phyloP scores from a whole-genome alignment of 2,329 filamentous ascomycete genomes.

The Colletotrichum karsti region DNA sequence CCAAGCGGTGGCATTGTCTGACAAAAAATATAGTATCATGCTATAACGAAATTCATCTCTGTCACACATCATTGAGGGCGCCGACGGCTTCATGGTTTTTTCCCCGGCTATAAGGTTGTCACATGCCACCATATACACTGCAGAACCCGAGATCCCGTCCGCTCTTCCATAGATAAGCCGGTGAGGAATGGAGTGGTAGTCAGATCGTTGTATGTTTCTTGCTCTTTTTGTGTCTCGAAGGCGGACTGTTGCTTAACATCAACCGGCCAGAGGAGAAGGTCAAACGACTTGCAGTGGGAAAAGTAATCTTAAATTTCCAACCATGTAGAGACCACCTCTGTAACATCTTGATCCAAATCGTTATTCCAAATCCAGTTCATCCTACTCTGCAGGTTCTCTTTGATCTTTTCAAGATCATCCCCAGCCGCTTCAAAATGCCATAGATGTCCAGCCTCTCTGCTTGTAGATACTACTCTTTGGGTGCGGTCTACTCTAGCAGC shows the following conservation, averaged over 20 bases:
- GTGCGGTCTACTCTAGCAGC: not conserved
- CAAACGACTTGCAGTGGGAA: not conserved
- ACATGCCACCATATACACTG: not conserved
- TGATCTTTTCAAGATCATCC: not conserved
- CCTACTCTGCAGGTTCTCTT: not conserved
- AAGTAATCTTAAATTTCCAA: not conserved
- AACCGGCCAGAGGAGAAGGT: not conserved
- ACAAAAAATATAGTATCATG: not conserved
- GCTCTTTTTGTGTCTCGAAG: not conserved
- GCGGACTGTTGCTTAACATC: not conserved
- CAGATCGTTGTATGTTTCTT: not conserved
- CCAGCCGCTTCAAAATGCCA: not conserved
- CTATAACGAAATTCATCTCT: not conserved
- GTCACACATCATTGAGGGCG: not conserved
- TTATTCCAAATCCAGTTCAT: not conserved
- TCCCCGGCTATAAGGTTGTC: rapidly evolving
- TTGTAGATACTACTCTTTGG: not conserved
- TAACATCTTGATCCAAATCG: not conserved
- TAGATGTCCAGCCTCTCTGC: not conserved
- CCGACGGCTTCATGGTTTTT: not conserved
- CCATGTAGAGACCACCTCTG: not conserved
- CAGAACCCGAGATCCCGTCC: not conserved
- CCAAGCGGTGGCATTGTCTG: not conserved
- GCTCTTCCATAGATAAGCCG: too few species aligned
- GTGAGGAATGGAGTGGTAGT: not conserved